Conservation (phyloP, 805 yeast species). For the Debaryomyces tyrocola region DNA sequence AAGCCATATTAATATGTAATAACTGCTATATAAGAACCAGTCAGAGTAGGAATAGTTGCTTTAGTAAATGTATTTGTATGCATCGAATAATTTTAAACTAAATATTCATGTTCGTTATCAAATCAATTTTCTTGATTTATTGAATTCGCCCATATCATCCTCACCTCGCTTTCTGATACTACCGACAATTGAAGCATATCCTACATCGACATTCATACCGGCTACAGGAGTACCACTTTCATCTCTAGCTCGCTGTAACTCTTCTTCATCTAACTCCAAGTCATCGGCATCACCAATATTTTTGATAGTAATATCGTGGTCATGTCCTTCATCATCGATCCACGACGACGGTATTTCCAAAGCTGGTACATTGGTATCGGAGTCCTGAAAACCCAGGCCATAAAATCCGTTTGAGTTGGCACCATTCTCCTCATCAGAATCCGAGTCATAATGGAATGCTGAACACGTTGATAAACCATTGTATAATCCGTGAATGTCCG, state of each 20-base stretch:
- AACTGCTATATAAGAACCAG: too few species aligned
- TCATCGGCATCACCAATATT: slow-evolving; percentile 41
- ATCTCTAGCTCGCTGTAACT: slow-evolving; percentile 3
- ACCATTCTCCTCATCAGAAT: slow-evolving; percentile 20
- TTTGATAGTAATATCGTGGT: slow-evolving; percentile 6
- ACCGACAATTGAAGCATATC: slow-evolving; percentile 37
- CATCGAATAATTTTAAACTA: too few species aligned
- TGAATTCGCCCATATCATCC: slow-evolving; percentile 8
- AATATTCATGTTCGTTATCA: too few species aligned
- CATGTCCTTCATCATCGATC: slow-evolving; percentile 10
- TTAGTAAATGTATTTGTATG: too few species aligned
- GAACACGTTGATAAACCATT: slow-evolving; percentile 39
- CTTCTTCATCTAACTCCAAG: slow-evolving; percentile 21
- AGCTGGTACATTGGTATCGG: slow-evolving; percentile 9
- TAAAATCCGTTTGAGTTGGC: slow-evolving; percentile 3
- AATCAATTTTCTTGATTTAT: background rate
- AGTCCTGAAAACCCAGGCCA: slow-evolving; percentile 12
- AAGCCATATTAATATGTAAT: too few species aligned
- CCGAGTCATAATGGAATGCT: slow-evolving; percentile 34
- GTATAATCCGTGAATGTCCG: slow-evolving; percentile 21
- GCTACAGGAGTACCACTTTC: slow-evolving; percentile 22
- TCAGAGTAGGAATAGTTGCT: too few species aligned
- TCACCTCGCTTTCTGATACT: slow-evolving; percentile 26
- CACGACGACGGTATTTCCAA: slow-evolving; percentile 26
- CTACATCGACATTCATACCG: slow-evolving; percentile 44